A percentile compares a stretch with the other conserved stretches of the same genome.
These are phyloP conservation scores for Murraya koenigii DNA, from an alignment of 345 rosid genomes.

Conservation along the genomic window DNA sequence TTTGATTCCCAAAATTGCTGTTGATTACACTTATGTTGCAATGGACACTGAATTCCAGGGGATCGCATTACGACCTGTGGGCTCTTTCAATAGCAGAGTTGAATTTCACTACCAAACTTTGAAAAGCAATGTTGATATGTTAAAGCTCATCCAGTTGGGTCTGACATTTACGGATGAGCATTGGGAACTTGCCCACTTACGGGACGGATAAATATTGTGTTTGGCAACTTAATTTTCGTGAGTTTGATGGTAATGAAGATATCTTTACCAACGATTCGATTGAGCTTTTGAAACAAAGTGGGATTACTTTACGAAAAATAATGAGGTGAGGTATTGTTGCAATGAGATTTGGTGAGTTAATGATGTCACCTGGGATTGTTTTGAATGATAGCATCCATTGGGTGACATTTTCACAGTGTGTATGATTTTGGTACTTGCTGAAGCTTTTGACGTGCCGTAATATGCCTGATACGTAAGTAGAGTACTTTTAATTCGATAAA, in stretches of 20 bases:
- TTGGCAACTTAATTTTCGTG: slow-evolving; percentile 90
- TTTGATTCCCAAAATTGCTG: slow-evolving; percentile 62
- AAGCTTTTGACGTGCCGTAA: too few relatives aligned
- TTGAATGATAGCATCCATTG: too few relatives aligned
- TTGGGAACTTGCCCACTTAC: slow-evolving; percentile 75
- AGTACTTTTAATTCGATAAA: too few relatives aligned
- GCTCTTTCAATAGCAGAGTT: slow-evolving; percentile 61
- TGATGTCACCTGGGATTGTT: slow-evolving; percentile 87
- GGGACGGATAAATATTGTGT: slow-evolving; percentile 70
- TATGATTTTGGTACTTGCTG: too few relatives aligned
- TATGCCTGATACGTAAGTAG: too few relatives aligned
- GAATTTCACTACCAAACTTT: slow-evolving; percentile 74
- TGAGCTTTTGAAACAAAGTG: slow-evolving; percentile 67
- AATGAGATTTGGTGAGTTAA: slow-evolving; percentile 58
- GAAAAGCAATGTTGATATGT: slow-evolving; percentile 70
- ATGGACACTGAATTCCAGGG: slow-evolving; percentile 97
- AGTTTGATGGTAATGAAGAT: slow-evolving; percentile 60
- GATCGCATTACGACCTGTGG: slow-evolving; percentile 64
- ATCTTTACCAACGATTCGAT: slow-evolving; percentile 73
- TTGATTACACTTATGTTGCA: slow-evolving; percentile 67
- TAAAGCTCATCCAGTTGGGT: slow-evolving; percentile 81
- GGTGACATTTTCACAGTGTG: too few relatives aligned
- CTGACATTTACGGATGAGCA: slow-evolving; percentile 77
- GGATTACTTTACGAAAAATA: slow-evolving; percentile 65
- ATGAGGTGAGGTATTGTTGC: slow-evolving; percentile 64